Conservation (phyloP, 306 rosid species). For the Fagus crenata region DNA sequence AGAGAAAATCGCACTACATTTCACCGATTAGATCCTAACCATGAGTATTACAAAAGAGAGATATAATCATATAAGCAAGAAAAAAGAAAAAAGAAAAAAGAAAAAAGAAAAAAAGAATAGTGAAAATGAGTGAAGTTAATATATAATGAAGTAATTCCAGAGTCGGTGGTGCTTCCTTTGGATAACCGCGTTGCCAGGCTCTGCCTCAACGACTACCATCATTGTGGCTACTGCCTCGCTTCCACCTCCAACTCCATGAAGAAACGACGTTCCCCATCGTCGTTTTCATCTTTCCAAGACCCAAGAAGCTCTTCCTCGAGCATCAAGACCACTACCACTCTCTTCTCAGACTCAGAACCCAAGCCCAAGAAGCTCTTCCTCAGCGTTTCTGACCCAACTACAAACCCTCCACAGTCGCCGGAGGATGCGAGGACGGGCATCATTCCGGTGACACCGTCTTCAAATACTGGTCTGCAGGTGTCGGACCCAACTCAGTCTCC, state of each 20-base stretch:
- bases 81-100: too few species aligned
- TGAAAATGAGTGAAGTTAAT: too few species aligned
- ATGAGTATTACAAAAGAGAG: too few species aligned
- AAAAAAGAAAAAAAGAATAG: too few species aligned
- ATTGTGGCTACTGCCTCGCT: constrained; percentile 18
- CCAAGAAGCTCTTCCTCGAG: background rate
- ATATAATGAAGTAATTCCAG: background rate
- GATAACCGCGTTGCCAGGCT: constrained; percentile 25
- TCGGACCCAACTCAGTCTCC: constrained; percentile 22
- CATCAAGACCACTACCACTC: background rate
- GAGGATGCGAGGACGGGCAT: background rate
- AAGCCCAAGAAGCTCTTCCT: constrained; percentile 33
- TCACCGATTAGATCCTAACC: too few species aligned
- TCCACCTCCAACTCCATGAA: constrained; percentile 25
- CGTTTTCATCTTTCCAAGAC: constrained; percentile 14
- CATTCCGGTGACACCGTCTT: background rate
- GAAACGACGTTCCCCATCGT: constrained; percentile 32
- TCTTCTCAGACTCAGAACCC: background rate
- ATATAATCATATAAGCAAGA: too few species aligned
- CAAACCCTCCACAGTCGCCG: background rate
- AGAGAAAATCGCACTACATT: too few species aligned
- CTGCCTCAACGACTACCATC: constrained; percentile 21
- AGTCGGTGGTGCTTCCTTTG: constrained; percentile 17
- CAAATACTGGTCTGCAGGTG: background rate
- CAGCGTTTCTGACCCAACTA: constrained; percentile 30